Evolutionary conservation across 2,329 filamentous ascomycete genomes (phyloP).

Genomic region (Colletotrichum shisoi): DNA sequence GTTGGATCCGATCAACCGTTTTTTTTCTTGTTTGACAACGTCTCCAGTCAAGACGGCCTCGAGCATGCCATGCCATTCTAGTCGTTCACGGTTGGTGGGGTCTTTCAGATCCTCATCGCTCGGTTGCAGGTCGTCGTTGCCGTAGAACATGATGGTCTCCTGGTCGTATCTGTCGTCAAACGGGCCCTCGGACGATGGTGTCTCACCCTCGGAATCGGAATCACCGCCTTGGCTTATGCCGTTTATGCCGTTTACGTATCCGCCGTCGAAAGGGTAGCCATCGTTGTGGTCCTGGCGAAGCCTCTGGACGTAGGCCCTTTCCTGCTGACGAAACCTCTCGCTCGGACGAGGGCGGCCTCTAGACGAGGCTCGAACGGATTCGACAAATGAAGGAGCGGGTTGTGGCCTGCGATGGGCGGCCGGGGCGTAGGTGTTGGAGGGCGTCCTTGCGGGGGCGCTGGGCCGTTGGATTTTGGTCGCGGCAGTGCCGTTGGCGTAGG

Average conservation of each 20-base stretch:
- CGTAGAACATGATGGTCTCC: conserved; percentile 91
- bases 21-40: conserved; percentile 97
- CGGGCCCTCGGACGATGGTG: conserved; percentile 81
- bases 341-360: conserved; percentile 60
- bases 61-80: conserved; percentile 99
- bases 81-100: conserved; percentile 82
- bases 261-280: conserved; percentile 51
- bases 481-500: conserved; percentile 44
- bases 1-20: conserved; percentile 82
- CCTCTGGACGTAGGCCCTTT: conserved; percentile 93
- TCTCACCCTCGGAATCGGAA: conserved; percentile 90
- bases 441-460: conserved; percentile 73
- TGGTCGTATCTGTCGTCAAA: conserved; percentile 90
- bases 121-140: conserved; percentile 86
- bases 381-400: conserved; percentile 54
- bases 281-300: conserved; percentile 77
- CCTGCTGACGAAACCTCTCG: conserved; percentile 75
- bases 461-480: conserved; percentile 68
- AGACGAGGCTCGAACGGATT: conserved; percentile 60
- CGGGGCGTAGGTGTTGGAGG: conserved; percentile 81
- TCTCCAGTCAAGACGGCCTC: conserved; percentile 95
- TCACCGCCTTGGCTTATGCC: conserved; percentile 61
- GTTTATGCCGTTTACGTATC: conserved; percentile 68
- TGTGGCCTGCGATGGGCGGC: conserved; percentile 65
- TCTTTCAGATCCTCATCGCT: conserved; percentile 90